A percentile compares a stretch with the other conserved stretches of the same genome.
Evolutionary conservation across 192 early-diverging fungal genomes (phyloP).

Genomic region (Linnemannia zychae): DNA sequence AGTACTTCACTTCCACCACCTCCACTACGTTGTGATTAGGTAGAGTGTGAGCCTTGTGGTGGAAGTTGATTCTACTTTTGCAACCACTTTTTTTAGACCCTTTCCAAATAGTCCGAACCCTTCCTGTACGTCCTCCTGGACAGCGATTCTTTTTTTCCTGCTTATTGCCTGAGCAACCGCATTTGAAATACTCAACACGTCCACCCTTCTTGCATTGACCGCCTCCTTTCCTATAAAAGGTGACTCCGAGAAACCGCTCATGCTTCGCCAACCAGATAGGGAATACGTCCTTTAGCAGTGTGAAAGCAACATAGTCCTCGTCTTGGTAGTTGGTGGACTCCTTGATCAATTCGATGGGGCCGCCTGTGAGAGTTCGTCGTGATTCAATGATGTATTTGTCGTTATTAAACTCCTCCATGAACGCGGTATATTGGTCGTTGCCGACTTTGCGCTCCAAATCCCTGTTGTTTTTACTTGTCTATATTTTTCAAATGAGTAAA

Average conservation of each 20-base stretch:
- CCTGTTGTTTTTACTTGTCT: too few species aligned
- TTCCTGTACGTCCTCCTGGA: neutral
- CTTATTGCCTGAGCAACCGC: neutral
- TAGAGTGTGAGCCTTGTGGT: neutral
- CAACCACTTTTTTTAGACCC: neutral
- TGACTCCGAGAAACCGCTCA: constrained; percentile 1
- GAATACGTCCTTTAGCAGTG: neutral
- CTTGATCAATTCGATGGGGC: neutral
- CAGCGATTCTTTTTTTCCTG: neutral
- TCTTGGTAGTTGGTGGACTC: neutral
- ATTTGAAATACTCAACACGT: neutral
- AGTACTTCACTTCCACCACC: constrained; percentile 8
- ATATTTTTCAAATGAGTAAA: too few species aligned
- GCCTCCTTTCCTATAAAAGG: neutral
- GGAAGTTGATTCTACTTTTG: neutral
- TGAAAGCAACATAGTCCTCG: neutral
- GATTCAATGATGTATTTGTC: neutral
- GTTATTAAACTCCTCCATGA: neutral
- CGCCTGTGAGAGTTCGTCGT: neutral
- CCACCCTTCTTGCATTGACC: neutral
- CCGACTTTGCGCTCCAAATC: neutral
- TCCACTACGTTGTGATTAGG: neutral
- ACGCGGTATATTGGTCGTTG: neutral
- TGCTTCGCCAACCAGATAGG: neutral
- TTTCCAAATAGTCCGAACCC: neutral